Base-by-base conservation (phyloP, 2,329 filamentous ascomycete species). In the Colletotrichum sidae region DNA sequence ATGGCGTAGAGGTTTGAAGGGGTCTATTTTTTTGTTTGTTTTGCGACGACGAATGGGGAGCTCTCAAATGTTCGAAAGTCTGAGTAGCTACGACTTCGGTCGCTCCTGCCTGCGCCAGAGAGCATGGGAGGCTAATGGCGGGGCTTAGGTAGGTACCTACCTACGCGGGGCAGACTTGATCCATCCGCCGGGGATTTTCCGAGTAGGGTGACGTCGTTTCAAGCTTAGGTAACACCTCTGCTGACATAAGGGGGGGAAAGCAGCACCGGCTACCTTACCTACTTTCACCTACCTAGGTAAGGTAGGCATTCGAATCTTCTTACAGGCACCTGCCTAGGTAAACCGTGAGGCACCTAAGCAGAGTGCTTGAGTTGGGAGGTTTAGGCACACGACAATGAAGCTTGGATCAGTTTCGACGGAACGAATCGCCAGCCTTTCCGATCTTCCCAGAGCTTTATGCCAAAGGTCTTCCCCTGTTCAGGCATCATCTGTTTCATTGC, bases 51-150 rank as follows among this genome's bases (percentile, higher is more conserved):
- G 47, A 42, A 35, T 57, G n/a, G 25, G 41, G 42, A 66, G 58
- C 63, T 66, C n/a, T 46, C 37, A 34, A 33, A 37, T 41, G n/a
- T 35, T 41, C 42, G 49, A 53, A 44, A 55, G 52, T 52, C 62
- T 62, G 17, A 37, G 60, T 52, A 66, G 63, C 58, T 66, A 57
- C 47, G 63, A 62, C 63, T 47, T 56, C 38, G 45, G 63, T 50
- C 59, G 17, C 63, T 66, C 58, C 15, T 63, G 37, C 59, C 58
- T 55, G 62, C 62, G 62, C 53, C 53, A 25, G 25, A 25, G 25
- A 25, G 4, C 25, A 25, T 58, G 56, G 46, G 42, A 46, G 15
- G 37, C 45, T 52, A 25, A 67, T 60, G 60, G 65, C 51, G 65
- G 65, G 65, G 65, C 60, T 25, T 25, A 25, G 25, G 25, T 25